Evolutionary conservation across 345 rosid species (phyloP).

Genomic region (Moringa oleifera): DNA sequence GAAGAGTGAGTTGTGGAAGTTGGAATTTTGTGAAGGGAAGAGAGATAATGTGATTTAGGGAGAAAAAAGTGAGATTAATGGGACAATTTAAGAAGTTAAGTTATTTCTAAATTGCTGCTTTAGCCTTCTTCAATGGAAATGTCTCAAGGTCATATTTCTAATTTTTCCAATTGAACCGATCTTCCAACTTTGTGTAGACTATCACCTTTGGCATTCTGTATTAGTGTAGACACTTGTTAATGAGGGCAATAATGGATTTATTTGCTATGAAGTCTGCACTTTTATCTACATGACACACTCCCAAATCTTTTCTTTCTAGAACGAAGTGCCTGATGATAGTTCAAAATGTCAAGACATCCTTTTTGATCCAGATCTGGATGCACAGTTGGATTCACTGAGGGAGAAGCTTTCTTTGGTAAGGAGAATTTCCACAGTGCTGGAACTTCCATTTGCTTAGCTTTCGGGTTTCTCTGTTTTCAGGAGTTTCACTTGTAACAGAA

Average conservation of each 20-base stretch:
- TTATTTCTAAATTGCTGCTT: too few relatives aligned
- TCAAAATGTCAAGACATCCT: slow-evolving; percentile 30
- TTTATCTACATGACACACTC: neutral
- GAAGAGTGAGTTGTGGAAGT: too few relatives aligned
- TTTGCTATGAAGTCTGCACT: neutral
- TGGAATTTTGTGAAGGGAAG: too few relatives aligned
- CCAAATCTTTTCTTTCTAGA: slow-evolving; percentile 19
- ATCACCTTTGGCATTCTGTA: too few relatives aligned
- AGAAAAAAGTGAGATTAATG: too few relatives aligned
- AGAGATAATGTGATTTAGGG: too few relatives aligned
- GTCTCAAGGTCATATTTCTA: too few relatives aligned
- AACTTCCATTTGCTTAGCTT: neutral
- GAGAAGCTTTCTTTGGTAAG: slow-evolving; percentile 57
- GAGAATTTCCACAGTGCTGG: neutral
- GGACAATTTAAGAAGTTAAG: too few relatives aligned
- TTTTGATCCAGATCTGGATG: slow-evolving; percentile 48
- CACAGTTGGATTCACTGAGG: slow-evolving; percentile 58
- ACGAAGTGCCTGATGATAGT: slow-evolving; percentile 29
- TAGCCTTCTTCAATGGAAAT: too few relatives aligned
- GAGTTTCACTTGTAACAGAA: slow-evolving; percentile 7
- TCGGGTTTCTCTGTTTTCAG: neutral
- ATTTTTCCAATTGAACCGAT: too few relatives aligned
- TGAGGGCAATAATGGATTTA: neutral
- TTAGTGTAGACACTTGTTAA: neutral
- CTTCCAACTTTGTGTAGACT: too few relatives aligned